Conservation (phyloP, 2,329 filamentous ascomycete genomes). For the Zasmidium cellare region DNA sequence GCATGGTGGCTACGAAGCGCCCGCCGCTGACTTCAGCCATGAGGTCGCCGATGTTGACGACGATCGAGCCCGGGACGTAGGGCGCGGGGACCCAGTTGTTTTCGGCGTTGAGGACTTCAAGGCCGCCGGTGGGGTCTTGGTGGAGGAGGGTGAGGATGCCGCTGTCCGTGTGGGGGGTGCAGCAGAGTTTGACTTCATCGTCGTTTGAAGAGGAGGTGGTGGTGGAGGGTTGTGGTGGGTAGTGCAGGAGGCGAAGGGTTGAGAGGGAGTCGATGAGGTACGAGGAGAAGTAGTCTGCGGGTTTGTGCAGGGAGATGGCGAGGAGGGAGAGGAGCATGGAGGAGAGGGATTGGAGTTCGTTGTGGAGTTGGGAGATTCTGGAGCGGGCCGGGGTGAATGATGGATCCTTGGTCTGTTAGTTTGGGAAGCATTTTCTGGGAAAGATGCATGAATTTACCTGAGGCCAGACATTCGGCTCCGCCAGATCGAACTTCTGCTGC, state of each 20-base stretch:
- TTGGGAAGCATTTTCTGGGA: conserved; percentile 2
- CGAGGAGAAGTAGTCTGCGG: conserved; percentile 39
- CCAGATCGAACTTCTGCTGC: conserved; percentile 36
- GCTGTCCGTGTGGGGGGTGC: conserved; percentile 42
- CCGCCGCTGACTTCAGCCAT: conserved; percentile 45
- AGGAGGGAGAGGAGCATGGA: conserved; percentile 13
- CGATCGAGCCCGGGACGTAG: conserved; percentile 42
- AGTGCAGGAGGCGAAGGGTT: conserved; percentile 37
- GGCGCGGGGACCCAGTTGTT: conserved; percentile 45
- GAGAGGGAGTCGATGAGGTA: conserved; percentile 45
- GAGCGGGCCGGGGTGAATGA: neutral
- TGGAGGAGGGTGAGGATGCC: conserved; percentile 51
- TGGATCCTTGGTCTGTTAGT: conserved; percentile 39
- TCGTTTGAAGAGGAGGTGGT: neutral
- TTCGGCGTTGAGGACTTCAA: conserved; percentile 48
- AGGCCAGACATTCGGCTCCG: conserved; percentile 46
- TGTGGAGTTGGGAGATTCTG: conserved; percentile 24
- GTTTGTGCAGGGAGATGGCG: conserved; percentile 38
- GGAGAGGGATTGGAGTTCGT: conserved; percentile 39
- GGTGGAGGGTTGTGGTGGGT: conserved; percentile 32
- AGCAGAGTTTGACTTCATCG: conserved; percentile 32
- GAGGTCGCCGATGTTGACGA: conserved; percentile 50
- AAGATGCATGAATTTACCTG: conserved; percentile 20
- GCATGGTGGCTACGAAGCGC: conserved; percentile 47
- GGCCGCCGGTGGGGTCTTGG: conserved; percentile 48